Evolutionary conservation across 257 asterid species (phyloP).

Genomic region (Ballota nigra): DNA sequence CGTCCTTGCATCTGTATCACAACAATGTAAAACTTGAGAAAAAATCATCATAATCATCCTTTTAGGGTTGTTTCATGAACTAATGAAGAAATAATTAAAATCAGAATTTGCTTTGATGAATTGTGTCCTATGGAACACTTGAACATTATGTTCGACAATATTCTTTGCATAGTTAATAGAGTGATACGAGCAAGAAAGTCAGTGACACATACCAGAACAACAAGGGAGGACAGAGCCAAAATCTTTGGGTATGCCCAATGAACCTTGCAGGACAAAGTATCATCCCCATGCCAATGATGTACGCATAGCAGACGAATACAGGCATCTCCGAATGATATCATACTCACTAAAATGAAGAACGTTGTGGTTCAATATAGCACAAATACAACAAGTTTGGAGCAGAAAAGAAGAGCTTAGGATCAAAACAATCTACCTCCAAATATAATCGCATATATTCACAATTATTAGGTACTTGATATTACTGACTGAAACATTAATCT

Average conservation of each 20-base stretch:
- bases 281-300: slow-evolving; percentile 6
- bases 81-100: background rate
- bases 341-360: slow-evolving; percentile 19
- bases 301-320: slow-evolving; percentile 19
- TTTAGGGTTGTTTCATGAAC: background rate
- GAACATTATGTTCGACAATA: background rate
- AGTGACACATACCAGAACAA: slow-evolving; percentile 26
- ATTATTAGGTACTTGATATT: background rate
- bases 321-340: slow-evolving; percentile 10
- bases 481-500: slow-evolving; percentile 21
- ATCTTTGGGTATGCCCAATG: slow-evolving; percentile 11
- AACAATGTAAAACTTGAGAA: background rate
- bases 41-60: background rate
- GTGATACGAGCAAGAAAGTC: background rate
- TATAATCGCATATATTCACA: slow-evolving; percentile 14
- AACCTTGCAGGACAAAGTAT: background rate
- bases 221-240: slow-evolving; percentile 27
- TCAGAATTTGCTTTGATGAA: background rate
- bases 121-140: background rate
- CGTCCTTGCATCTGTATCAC: background rate
- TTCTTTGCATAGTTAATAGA: background rate
- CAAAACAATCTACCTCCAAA: slow-evolving; percentile 21
- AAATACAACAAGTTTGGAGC: slow-evolving; percentile 29
- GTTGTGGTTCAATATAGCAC: slow-evolving; percentile 23
- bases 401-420: background rate